Evolutionary conservation across 2,329 filamentous ascomycete genomes (phyloP).

Genomic region (Trichoderma brevicompactum): DNA sequence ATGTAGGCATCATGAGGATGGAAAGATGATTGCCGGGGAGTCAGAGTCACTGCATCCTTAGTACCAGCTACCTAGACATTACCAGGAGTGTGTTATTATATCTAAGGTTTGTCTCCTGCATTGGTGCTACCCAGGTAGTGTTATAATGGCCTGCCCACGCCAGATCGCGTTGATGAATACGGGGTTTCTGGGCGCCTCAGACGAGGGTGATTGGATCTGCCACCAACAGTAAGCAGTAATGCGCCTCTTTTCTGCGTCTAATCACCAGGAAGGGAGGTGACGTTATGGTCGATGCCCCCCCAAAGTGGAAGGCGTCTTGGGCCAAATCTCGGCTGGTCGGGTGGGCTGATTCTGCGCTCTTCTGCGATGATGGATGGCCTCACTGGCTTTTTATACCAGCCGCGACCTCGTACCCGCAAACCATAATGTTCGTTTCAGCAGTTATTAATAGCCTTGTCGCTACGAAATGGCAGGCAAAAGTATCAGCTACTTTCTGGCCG

Average conservation of each 20-base stretch:
- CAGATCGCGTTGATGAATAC: too few species aligned
- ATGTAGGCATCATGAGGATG: neutral
- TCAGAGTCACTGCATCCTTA: neutral
- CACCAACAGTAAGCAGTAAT: neutral
- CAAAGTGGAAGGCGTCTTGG: conserved; percentile 23
- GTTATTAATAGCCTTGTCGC: neutral
- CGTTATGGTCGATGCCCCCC: neutral
- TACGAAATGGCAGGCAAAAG: too few species aligned
- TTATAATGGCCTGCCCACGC: too few species aligned
- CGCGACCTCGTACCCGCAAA: neutral
- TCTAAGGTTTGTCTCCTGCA: too few species aligned
- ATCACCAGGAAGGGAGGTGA: conserved; percentile 14
- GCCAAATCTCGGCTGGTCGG: conserved; percentile 3
- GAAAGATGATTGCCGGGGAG: conserved; percentile 1
- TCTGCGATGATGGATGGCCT: conserved; percentile 23
- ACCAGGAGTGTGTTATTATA: too few species aligned
- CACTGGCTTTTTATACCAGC: conserved; percentile 1
- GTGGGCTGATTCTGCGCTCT: conserved; percentile 22
- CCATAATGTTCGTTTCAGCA: neutral
- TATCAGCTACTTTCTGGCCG: too few species aligned
- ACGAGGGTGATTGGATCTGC: too few species aligned
- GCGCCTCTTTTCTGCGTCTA: neutral
- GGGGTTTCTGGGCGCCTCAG: too few species aligned
- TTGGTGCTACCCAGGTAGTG: too few species aligned
- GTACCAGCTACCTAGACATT: neutral